phyloP scores from a whole-genome alignment of 129 eudicot species.

The Chrysanthemum lavandulifolium region DNA sequence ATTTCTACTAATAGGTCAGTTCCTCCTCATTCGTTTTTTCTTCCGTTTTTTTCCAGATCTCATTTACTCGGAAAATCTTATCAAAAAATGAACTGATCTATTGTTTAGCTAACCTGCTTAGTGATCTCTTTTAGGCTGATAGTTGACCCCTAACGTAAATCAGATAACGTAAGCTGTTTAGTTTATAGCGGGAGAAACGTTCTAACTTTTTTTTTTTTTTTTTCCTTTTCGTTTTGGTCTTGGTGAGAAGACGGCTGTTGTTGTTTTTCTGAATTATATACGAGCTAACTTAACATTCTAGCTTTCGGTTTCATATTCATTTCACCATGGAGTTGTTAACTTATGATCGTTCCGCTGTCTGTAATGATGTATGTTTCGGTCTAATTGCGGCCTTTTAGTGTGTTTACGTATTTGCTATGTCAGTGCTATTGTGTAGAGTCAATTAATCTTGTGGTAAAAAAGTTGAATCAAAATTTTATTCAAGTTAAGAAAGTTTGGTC shows the following conservation, averaged over 20 bases:
- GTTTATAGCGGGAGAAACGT: no score
- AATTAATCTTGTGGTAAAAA: background rate
- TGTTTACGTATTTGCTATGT: background rate
- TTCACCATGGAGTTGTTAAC: background rate
- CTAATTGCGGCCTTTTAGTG: background rate
- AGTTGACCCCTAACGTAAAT: slow-evolving; percentile 12
- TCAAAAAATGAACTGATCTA: slow-evolving; percentile 23
- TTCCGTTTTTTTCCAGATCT: slow-evolving; percentile 33
- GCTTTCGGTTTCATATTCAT: background rate
- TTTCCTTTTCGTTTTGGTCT: slow-evolving; percentile 4
- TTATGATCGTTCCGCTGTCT: background rate
- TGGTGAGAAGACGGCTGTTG: slow-evolving; percentile 7
- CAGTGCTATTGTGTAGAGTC: background rate
- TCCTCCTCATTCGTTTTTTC: slow-evolving; percentile 27
- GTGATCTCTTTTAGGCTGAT: background rate
- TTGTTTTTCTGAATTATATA: background rate
- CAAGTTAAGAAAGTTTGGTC: background rate
- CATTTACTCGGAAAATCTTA: background rate
- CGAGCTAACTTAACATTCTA: slow-evolving; percentile 12
- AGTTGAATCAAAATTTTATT: background rate
- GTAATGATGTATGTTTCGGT: background rate
- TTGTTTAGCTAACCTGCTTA: slow-evolving; percentile 7
- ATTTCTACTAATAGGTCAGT: slow-evolving; percentile 70
- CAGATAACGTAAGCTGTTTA: background rate
- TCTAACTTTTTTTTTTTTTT: background rate